Evolutionary conservation across 352 stramenopile genomes (phyloP).

Genomic region (Halophytophthora polymorphica): DNA sequence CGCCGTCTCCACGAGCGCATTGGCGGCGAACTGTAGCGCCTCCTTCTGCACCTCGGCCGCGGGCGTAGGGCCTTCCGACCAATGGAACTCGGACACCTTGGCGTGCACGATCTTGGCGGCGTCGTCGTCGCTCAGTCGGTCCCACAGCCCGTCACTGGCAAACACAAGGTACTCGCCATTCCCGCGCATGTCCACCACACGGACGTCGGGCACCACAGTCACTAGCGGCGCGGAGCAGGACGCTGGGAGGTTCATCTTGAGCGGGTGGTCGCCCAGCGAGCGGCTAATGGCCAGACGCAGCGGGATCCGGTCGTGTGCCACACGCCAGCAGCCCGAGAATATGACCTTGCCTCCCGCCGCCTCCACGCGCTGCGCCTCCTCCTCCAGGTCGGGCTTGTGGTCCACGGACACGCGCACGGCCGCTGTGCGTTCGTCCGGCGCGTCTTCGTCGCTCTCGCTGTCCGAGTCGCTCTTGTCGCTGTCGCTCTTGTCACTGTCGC

Average conservation of each 20-base stretch:
- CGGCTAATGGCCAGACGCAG: conserved; percentile 74
- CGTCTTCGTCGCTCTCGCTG: conserved; percentile 17
- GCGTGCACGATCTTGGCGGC: conserved; percentile 50
- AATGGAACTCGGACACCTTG: conserved; percentile 49
- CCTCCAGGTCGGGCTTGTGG: conserved; percentile 72
- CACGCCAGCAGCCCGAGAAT: conserved; percentile 79
- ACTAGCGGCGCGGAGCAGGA: conserved; percentile 65
- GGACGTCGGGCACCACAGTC: conserved; percentile 68
- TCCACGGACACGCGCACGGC: conserved; percentile 68
- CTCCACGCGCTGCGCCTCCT: conserved; percentile 57
- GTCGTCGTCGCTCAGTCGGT: conserved; percentile 70
- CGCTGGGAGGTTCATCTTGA: conserved; percentile 61
- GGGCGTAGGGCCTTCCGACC: conserved; percentile 12
- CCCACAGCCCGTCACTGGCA: conserved; percentile 77
- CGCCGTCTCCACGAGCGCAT: conserved; percentile 63
- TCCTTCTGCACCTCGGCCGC: conserved; percentile 35
- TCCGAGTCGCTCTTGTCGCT: conserved; percentile 4
- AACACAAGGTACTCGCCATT: conserved; percentile 64
- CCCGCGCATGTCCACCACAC: conserved; percentile 57
- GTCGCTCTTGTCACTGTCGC: no score
- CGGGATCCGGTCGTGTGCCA: conserved; percentile 71
- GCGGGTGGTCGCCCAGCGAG: conserved; percentile 73
- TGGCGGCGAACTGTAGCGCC: conserved; percentile 51
- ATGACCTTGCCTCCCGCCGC: conserved; percentile 74
- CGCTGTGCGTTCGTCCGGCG: conserved; percentile 13